Percentiles rank a stretch among this genome's conserved stretches.
phyloP scores from a whole-genome alignment of 805 yeast genomes.

The Debaryomyces castellii region DNA sequence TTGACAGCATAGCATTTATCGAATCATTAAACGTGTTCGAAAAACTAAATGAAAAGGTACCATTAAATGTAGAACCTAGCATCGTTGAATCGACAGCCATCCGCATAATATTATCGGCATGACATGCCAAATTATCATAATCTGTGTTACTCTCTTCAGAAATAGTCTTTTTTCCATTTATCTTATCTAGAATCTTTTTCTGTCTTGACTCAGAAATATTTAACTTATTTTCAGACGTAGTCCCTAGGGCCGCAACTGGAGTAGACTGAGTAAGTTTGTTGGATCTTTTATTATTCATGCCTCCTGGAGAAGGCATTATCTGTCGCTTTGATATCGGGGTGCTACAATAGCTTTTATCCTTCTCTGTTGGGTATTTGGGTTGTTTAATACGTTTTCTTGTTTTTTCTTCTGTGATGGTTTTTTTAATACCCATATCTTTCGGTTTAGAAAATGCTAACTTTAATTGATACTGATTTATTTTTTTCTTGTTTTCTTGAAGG shows the following conservation, averaged over 20 bases:
- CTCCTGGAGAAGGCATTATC: background rate
- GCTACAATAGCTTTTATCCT: background rate
- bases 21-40: conserved; percentile 33
- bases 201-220: background rate
- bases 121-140: conserved; percentile 43
- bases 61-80: conserved; percentile 41
- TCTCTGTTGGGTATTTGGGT: background rate
- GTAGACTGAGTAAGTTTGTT: conserved; percentile 20
- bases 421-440: background rate
- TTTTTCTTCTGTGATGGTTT: background rate
- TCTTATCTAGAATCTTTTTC: background rate
- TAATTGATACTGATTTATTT: conserved; percentile 12
- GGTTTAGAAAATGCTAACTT: conserved; percentile 15
- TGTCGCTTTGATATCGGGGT: conserved; percentile 23
- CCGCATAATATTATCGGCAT: conserved; percentile 44
- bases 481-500: conserved; percentile 15
- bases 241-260: conserved; percentile 20
- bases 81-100: conserved; percentile 50
- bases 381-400: background rate
- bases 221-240: background rate
- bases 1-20: conserved; percentile 6
- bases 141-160: conserved; percentile 20
- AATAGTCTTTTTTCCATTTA: background rate
- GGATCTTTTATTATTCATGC: background rate
- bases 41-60: conserved; percentile 36